phyloP scores from a whole-genome alignment of 2,329 filamentous ascomycete genomes.

The Xylaria sp. region DNA sequence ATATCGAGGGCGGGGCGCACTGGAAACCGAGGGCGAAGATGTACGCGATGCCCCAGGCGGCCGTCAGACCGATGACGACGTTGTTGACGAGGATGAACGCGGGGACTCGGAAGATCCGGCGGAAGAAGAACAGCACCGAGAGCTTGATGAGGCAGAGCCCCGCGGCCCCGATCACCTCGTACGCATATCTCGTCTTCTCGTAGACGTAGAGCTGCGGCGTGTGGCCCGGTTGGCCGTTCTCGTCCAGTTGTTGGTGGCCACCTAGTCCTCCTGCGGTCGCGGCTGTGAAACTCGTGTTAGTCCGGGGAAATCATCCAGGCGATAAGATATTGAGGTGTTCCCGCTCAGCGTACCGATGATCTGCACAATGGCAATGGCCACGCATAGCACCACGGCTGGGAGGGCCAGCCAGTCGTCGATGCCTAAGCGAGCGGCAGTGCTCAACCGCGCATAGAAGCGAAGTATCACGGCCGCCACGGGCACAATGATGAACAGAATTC shows the following conservation, averaged over 20 bases:
- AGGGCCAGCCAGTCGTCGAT: constrained; percentile 40
- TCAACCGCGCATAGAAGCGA: constrained; percentile 37
- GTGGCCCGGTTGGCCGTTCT: constrained; percentile 32
- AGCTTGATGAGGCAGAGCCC: constrained; percentile 36
- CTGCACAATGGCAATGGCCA: constrained; percentile 33
- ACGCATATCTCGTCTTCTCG: constrained; percentile 39
- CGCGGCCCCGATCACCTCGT: constrained; percentile 32
- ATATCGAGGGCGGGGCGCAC: constrained; percentile 29
- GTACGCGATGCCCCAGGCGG: constrained; percentile 35
- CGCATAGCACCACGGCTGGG: constrained; percentile 32
- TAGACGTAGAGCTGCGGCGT: constrained; percentile 36
- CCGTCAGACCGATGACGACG: constrained; percentile 38
- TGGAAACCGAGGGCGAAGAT: constrained; percentile 37
- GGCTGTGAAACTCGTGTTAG: constrained; percentile 28
- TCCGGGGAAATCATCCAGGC: background rate
- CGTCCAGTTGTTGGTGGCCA: constrained; percentile 30
- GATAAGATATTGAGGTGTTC: background rate
- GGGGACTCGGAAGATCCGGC: constrained; percentile 38
- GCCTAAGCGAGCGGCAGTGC: constrained; percentile 28
- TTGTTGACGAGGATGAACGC: constrained; percentile 37
- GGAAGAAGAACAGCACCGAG: constrained; percentile 39
- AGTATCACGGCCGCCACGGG: constrained; percentile 31
- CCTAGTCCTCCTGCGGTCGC: constrained; percentile 34
- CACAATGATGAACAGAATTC: constrained; percentile 37
- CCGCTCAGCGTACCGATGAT: constrained; percentile 35